Base-by-base conservation (phyloP, 495 filamentous ascomycete species). In the Pyrenopolyporus hunteri region DNA sequence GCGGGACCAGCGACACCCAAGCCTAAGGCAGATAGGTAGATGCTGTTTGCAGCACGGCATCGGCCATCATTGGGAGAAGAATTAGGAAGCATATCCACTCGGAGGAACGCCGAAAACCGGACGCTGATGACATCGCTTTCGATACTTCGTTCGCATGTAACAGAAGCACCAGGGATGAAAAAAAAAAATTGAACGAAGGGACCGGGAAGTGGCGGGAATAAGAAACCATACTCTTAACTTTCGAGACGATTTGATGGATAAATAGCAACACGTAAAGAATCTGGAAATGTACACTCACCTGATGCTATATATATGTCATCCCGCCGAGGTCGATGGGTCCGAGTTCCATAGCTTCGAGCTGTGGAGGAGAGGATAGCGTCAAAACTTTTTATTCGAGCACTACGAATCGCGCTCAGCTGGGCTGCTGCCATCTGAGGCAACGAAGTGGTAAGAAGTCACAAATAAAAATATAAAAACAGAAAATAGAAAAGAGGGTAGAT, bases 371-470 rank as follows among this genome's bases (percentile, higher is more conserved):
- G 23, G 45, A 54, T 16, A 11, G 42, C 2, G 26, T 40, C 28
- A 17, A 60, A 31, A 47, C 9, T 29, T 60, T 36, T 57, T 9
- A 33, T 40, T 16, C 51, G 56, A 60, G 62, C 50, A 44, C 36
- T 19, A 32, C 47, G 37, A 42, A 20, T 22, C 37, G 37, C 37
- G 20, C 37, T 59, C 55, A 17, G 49, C 23, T 29, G 39, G 20
- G 26, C 51, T 56, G 51, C 25, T 66, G 63, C 57, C 63, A 66
- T 66, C 46, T 50, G 56, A 66, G 26, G 22, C n/a, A 3, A 51
- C 11, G 5, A 7, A 43, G 29, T 44, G 22, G 14, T 46, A 7
- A 9, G 23, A 32, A 45, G 14, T 33, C 20, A 19, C n/a, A 40
- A 8, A 11, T 6, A 14, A 14, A 36, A 36, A 36, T 6, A 8